A percentile compares a stretch with the other conserved stretches of the same genome.
Evolutionary conservation across 441 rosid genomes (phyloP).

Genomic region (Erodium texanum): DNA sequence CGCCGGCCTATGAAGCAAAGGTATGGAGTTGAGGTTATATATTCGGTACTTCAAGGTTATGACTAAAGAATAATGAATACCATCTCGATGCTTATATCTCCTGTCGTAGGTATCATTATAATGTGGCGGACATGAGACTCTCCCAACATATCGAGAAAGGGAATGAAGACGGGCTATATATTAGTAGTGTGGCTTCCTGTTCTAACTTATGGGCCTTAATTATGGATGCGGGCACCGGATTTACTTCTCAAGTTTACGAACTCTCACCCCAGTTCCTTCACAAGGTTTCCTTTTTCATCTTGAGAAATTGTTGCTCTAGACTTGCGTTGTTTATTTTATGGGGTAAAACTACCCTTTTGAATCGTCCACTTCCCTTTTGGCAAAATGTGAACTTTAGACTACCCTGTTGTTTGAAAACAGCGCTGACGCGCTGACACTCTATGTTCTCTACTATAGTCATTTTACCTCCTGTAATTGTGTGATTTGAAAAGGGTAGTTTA

Average conservation of each 20-base stretch:
- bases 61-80: background rate
- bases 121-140: constrained; percentile 39
- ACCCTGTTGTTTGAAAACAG: no score
- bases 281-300: constrained; percentile 22
- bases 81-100: background rate
- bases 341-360: no score
- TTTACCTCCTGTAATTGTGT: no score
- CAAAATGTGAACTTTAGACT: no score
- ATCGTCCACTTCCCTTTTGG: no score
- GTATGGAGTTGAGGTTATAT: constrained; percentile 19
- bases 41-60: background rate
- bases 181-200: constrained; percentile 46
- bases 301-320: no score
- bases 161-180: constrained; percentile 39
- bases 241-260: constrained; percentile 43
- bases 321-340: no score
- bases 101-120: constrained; percentile 38
- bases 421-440: no score
- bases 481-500: no score
- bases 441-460: no score
- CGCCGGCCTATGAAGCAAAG: constrained; percentile 93
- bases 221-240: constrained; percentile 54
- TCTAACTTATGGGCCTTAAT: constrained; percentile 49
- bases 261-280: constrained; percentile 31
- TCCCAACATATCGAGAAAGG: constrained; percentile 45